phyloP scores from a whole-genome alignment of 2,329 filamentous ascomycete genomes.

The Penicillium sp. region DNA sequence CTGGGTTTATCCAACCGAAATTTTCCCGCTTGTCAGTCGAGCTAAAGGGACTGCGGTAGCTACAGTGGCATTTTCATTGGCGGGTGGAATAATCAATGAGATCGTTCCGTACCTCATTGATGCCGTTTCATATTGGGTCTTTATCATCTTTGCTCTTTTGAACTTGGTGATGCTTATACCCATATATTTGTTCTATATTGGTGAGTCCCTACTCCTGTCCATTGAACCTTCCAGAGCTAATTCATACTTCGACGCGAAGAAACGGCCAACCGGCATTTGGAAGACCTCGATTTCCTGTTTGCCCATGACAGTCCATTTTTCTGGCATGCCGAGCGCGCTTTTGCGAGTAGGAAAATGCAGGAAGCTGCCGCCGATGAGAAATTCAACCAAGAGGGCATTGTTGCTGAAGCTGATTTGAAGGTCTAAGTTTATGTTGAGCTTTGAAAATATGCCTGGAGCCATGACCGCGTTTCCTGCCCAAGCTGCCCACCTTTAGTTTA shows the following conservation, averaged over 20 bases:
- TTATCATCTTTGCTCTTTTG: background rate
- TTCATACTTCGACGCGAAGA: background rate
- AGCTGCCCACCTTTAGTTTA: no score
- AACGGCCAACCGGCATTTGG: background rate
- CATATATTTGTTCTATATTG: constrained; percentile 1
- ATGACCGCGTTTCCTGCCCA: no score
- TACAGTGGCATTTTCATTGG: constrained; percentile 1
- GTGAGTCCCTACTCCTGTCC: background rate
- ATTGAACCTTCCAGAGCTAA: background rate
- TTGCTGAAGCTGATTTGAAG: background rate
- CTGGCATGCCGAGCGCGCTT: background rate
- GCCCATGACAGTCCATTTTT: background rate
- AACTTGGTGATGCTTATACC: constrained; percentile 1
- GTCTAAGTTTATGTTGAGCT: background rate
- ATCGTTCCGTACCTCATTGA: background rate
- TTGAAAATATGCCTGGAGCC: no score
- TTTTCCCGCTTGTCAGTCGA: background rate
- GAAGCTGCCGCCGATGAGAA: background rate
- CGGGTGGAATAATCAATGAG: background rate
- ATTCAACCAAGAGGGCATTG: background rate
- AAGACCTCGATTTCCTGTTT: background rate
- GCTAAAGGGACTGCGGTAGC: background rate
- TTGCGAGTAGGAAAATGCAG: background rate
- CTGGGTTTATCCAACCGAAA: background rate
- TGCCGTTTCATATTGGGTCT: background rate